Evolutionary conservation across 306 rosid species (phyloP), one percentile per base, ranked within the genome.

Genomic region (Psophocarpus tetragonolobus): DNA sequence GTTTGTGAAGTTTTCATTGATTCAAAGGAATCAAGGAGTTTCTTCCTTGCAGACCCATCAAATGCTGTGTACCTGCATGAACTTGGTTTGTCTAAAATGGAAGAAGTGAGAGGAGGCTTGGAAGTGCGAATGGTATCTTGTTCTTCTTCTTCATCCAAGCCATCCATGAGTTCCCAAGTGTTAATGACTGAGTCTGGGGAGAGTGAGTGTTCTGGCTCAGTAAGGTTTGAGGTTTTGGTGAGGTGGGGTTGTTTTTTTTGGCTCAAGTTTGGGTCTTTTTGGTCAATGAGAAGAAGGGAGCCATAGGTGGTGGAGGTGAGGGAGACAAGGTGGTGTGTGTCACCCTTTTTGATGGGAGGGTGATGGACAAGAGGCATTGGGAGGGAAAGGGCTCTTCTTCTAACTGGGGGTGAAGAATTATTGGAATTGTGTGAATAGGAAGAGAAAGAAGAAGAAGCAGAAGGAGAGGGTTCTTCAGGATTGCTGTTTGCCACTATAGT

Each of bases 281-380:
- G 86, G 48, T 90, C 94, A 36, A 87, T 64, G 50, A 80, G 80
- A 44, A 89, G 88, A 62, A 88, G 96, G 58, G 91, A 89, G 66
- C 98, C 98, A 72, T 93, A 93, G 64, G 98, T 89, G 47, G 98
- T 93, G 64, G 98, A 93, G 73, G 94, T 93, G 86, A 93, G 96
- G 18, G 91, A 89, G 8, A 93, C 96, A 32, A 93, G 87, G 85
- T 93, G 98, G 84, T 88, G 94, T 13, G 98, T 82, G 68, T 93
- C 98, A 45, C 98, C 97, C 36, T 93, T 88, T 75, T 69, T 81
- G 71, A 86, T 82, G 3, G 98, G 90, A 15, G 91, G 98, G 70
- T 93, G 98, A 57, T 93, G 98, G 3, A 91, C 87, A 53, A 91
- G 91, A 65, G 93, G 89, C 67, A 89, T 75, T 24, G 94, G 83